These are phyloP conservation scores for Leccinum imitatum DNA, from an alignment of 768 basidiomycete genomes.

Conservation along the genomic window DNA sequence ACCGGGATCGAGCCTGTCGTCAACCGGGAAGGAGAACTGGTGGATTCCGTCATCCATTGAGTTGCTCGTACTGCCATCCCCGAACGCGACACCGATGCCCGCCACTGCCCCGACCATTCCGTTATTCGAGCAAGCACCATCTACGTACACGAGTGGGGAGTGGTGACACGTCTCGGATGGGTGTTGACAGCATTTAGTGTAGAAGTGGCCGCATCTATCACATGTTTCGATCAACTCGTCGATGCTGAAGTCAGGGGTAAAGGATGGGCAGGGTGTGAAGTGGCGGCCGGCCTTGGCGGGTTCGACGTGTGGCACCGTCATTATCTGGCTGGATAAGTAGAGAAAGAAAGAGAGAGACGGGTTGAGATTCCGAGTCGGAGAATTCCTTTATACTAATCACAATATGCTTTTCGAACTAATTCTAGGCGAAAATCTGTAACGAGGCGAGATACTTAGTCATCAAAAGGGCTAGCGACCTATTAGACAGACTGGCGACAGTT, in stretches of 20 bases:
- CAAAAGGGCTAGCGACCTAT: too few relatives aligned
- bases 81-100: conserved; percentile 1
- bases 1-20: neutral
- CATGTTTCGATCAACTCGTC: neutral
- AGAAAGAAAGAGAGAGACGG: neutral
- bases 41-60: neutral
- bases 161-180: neutral
- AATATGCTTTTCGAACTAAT: too few relatives aligned
- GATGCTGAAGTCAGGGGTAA: neutral
- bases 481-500: too few relatives aligned
- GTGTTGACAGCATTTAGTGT: neutral
- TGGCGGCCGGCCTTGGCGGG: neutral
- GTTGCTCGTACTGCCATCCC: neutral
- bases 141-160: neutral
- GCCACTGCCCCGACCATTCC: neutral
- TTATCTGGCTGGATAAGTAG: neutral
- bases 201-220: neutral
- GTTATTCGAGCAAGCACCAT: conserved; percentile 1
- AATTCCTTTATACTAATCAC: too few relatives aligned
- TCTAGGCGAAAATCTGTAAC: too few relatives aligned
- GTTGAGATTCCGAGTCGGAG: too few relatives aligned
- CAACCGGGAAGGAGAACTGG: conserved; percentile 1
- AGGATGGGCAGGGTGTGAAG: neutral
- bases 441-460: too few relatives aligned
- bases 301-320: neutral